Evolutionary conservation across 805 yeast species (phyloP), one percentile per base, ranked within the genome.

Genomic region (Cyberlindnera amylophila): DNA sequence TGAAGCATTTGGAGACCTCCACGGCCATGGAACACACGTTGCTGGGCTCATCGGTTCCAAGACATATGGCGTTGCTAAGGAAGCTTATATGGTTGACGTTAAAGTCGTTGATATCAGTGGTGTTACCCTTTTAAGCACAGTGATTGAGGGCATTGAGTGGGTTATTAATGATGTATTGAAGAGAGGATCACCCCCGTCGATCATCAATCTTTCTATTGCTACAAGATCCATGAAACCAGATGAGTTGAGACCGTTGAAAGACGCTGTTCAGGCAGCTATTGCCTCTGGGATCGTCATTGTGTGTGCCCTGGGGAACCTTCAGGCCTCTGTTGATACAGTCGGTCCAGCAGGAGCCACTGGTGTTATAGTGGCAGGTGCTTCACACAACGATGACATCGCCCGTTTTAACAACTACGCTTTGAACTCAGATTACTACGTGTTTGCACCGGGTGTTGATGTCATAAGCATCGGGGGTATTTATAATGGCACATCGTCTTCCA

Each of bases 21-120:
- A 64, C 9, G 79, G 81, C 49, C 97, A 89, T 61, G 97, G 96
- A 0, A 88, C 96, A 1, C 96, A 89, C 62, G 93, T 90, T 34
- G 95, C 96, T 0, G 96, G 96, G 3, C 67, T 87, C 12, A 74
- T 87, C 40, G 96, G 90, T 0, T 86, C 96, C 3, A 71, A 64
- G 40, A 76, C 80, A 2, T 89, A 69, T 65, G 97, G 97, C 6
- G 91, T 86, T 3, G 87, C 96, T 15, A 89, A 89, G 59, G 63
- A 75, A 27, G 77, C 75, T 12, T 67, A 69, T 10, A 54, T 88
- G 8, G 68, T 85, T 8, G 96, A 2, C 16, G 79, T 90, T 13
- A 87, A 86, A 55, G 87, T 86, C 1, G 67, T 86, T 32, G 77
- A 79, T 48, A 59, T 61, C 3, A 54, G 57, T 28, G 96, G 96